These are phyloP conservation scores for Quercus rubra DNA, from an alignment of 306 rosid genomes.

Conservation along the genomic window DNA sequence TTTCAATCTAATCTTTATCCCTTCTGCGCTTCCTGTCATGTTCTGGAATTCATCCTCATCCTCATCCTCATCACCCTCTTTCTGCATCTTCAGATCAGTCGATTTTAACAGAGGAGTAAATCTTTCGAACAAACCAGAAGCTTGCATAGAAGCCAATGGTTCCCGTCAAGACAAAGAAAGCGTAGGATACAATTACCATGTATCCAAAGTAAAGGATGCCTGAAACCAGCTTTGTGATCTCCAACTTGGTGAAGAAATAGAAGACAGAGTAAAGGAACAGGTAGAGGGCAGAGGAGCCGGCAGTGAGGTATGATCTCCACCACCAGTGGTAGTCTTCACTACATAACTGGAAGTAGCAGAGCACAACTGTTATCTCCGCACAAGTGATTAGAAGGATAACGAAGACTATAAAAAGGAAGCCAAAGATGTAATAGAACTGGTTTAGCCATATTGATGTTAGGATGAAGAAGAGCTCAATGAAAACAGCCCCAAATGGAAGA, in stretches of 20 bases:
- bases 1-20: conserved; percentile 27
- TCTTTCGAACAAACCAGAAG: conserved; percentile 95
- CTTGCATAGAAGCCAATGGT: conserved; percentile 97
- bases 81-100: conserved; percentile 55
- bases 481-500: conserved; percentile 98
- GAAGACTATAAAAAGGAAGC: conserved; percentile 93
- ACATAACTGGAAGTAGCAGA: conserved; percentile 99
- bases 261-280: conserved; percentile 91
- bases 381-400: conserved; percentile 88
- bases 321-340: conserved; percentile 99
- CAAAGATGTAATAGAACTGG: conserved; percentile 98
- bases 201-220: conserved; percentile 94
- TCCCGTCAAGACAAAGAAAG: conserved; percentile 92
- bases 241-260: conserved; percentile 96
- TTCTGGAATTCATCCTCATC: conserved; percentile 11
- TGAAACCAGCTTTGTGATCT: conserved; percentile 85
- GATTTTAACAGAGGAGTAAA: conserved; percentile 95
- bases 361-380: conserved; percentile 93
- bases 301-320: conserved; percentile 99
- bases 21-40: conserved; percentile 4
- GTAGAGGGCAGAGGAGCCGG: conserved; percentile 95
- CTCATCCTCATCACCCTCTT: conserved; percentile 5
- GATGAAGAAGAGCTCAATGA: conserved; percentile 96
- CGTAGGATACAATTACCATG: conserved; percentile 80
- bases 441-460: conserved; percentile 98